These are phyloP conservation scores for Teratosphaeria epicoccoides DNA, from an alignment of 2,329 filamentous ascomycete species.

Conservation along the genomic window DNA sequence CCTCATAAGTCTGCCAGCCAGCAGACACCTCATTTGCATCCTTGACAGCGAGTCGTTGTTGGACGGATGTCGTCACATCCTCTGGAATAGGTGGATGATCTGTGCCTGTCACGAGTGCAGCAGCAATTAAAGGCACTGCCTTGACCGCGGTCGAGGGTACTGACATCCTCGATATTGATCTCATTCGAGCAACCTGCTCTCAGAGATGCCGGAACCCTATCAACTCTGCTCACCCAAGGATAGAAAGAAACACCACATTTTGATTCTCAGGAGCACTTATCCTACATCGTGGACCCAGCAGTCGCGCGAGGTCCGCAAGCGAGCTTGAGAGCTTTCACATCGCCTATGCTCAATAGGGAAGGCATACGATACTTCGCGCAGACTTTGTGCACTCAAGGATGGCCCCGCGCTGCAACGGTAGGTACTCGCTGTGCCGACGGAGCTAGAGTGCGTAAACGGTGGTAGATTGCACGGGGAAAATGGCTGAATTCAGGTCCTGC, in stretches of 20 bases:
- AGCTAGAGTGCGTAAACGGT: background rate
- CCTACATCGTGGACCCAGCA: background rate
- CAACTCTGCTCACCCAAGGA: background rate
- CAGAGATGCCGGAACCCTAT: background rate
- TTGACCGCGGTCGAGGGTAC: background rate
- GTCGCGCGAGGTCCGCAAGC: background rate
- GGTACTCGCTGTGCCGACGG: background rate
- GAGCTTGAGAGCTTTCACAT: background rate
- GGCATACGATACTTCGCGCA: background rate
- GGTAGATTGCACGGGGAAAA: background rate
- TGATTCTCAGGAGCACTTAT: background rate
- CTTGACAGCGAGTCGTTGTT: conserved; percentile 44
- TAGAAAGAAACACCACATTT: background rate
- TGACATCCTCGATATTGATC: background rate
- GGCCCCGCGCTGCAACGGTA: background rate
- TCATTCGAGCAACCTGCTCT: background rate
- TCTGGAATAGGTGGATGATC: background rate
- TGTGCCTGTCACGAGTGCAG: background rate
- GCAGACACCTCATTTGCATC: conserved; percentile 41
- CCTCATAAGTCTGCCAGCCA: conserved; percentile 47
- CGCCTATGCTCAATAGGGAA: background rate
- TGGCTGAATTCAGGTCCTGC: background rate
- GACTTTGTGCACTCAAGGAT: background rate
- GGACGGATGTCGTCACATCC: conserved; percentile 37
- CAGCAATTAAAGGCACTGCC: background rate